Percentiles rank a stretch among this genome's conserved stretches.
Conservation (phyloP, 2,329 filamentous ascomycete genomes). For the Fusarium clavum region DNA sequence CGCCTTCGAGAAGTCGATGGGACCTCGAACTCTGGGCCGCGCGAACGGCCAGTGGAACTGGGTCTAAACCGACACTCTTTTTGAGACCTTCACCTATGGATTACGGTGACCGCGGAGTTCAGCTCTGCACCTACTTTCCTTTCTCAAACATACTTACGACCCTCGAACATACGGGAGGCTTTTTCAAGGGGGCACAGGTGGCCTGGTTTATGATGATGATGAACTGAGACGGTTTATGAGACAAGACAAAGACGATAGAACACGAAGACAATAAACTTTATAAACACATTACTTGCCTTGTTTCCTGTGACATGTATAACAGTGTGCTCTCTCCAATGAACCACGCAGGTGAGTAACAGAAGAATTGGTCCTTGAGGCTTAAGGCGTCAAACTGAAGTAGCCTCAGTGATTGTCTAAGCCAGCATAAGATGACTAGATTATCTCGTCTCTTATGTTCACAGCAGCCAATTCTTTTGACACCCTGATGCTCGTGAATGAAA, state of each 20-base stretch:
- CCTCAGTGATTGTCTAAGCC: neutral
- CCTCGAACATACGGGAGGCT: constrained; percentile 22
- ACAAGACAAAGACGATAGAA: constrained; percentile 3
- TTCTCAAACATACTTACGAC: constrained; percentile 27
- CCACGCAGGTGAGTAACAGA: too few species aligned
- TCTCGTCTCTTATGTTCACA: too few species aligned
- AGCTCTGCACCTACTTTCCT: neutral
- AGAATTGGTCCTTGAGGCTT: neutral
- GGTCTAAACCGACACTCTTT: constrained; percentile 4
- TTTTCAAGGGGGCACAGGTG: constrained; percentile 18
- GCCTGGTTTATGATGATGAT: constrained; percentile 23
- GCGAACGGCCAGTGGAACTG: constrained; percentile 22
- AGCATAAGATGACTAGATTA: too few species aligned
- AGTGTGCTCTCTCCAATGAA: neutral
- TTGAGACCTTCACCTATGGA: neutral
- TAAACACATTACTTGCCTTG: neutral
- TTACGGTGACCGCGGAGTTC: neutral
- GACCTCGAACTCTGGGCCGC: constrained; percentile 38
- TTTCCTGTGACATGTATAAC: neutral
- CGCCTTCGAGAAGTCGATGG: constrained; percentile 60
- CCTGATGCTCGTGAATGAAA: neutral
- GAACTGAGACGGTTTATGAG: constrained; percentile 14
- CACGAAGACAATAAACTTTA: constrained; percentile 6
- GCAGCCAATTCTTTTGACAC: accelerated
- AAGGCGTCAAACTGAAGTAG: too few species aligned